These are phyloP conservation scores for Rhododendron griersonianum DNA, from an alignment of 148 eudicot species.

Conservation along the genomic window DNA sequence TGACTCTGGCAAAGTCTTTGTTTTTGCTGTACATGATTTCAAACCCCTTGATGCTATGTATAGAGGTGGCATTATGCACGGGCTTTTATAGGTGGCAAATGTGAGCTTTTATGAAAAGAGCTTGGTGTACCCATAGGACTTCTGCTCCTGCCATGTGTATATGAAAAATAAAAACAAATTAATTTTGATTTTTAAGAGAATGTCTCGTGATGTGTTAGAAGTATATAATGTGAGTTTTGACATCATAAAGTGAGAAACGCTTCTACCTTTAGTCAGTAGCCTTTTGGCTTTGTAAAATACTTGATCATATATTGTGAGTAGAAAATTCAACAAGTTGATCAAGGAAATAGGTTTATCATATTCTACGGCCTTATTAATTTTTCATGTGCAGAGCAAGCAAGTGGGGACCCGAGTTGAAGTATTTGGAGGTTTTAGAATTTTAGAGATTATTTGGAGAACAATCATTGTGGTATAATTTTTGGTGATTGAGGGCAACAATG, in stretches of 20 bases:
- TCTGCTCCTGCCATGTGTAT: background rate
- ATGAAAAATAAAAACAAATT: no score
- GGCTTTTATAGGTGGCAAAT: background rate
- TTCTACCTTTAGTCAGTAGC: background rate
- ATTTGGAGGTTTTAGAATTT: background rate
- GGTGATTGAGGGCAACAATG: background rate
- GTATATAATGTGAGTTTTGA: background rate
- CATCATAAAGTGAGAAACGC: background rate
- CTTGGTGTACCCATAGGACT: background rate
- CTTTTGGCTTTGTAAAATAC: background rate
- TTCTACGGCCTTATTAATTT: background rate
- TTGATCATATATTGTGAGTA: background rate
- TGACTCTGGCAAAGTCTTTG: background rate
- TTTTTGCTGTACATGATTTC: no score
- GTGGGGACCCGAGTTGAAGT: background rate
- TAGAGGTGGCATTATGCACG: background rate
- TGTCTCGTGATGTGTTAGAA: background rate
- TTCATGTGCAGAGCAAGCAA: background rate
- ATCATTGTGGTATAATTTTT: background rate
- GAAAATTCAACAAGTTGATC: background rate
- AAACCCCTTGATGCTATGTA: no score
- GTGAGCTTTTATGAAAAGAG: background rate
- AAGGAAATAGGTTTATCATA: background rate
- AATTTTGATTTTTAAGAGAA: background rate
- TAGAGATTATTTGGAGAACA: background rate